Evolutionary conservation across 78 protist genomes (phyloP).

Genomic region (Dictyostelium brefeldianum): DNA sequence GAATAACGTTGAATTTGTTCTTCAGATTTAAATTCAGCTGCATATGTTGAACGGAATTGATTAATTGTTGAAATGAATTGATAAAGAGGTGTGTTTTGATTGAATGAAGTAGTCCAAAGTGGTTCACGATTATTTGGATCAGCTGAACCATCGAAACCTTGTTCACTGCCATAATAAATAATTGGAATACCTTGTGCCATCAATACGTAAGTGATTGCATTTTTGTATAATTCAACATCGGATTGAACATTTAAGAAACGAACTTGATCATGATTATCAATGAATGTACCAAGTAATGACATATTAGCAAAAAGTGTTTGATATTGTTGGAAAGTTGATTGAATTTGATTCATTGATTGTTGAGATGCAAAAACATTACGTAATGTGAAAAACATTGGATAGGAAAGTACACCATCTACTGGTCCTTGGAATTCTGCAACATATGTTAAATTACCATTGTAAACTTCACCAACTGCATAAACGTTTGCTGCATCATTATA

Average conservation of each 20-base stretch:
- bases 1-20: constrained; percentile 79
- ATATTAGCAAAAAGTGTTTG: background rate
- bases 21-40: background rate
- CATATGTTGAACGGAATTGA: background rate
- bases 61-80: constrained; percentile 47
- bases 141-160: constrained; percentile 85
- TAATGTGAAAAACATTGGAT: constrained; percentile 93
- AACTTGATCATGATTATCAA: constrained; percentile 95
- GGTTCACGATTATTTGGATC: constrained; percentile 93
- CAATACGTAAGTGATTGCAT: constrained; percentile 84
- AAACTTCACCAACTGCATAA: constrained; percentile 95
- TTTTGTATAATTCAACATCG: constrained; percentile 76
- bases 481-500: constrained; percentile 76
- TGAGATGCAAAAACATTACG: constrained; percentile 72
- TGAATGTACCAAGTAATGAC: constrained; percentile 77
- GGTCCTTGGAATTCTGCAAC: constrained; percentile 80
- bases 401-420: constrained; percentile 85
- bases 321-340: constrained; percentile 38
- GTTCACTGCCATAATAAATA: constrained; percentile 96
- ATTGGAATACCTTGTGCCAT: constrained; percentile 89
- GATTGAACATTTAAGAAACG: constrained; percentile 86
- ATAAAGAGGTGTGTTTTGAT: constrained; percentile 27
- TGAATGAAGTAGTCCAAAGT: constrained; percentile 87
- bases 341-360: constrained; percentile 86
- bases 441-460: constrained; percentile 83